Conservation (phyloP, 441 rosid genomes). For the Erodium chrysanthum region DNA sequence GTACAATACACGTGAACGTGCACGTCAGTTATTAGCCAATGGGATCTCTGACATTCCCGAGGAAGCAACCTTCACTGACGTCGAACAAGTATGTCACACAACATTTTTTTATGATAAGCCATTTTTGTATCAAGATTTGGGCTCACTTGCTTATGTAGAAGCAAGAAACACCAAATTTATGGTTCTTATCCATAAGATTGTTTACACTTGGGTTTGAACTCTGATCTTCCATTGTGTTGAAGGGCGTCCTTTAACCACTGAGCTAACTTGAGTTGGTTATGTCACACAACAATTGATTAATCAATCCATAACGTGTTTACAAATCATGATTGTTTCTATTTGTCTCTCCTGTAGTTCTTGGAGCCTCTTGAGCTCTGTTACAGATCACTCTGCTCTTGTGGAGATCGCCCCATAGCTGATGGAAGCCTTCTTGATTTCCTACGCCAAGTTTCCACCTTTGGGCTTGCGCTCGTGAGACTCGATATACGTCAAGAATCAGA, state of each 20-base stretch:
- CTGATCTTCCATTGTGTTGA: no score
- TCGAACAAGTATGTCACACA: not conserved
- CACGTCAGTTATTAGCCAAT: not conserved
- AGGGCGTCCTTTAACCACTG: no score
- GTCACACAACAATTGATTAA: not conserved
- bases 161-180: no score
- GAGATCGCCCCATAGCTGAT: not conserved
- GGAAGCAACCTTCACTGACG: not conserved
- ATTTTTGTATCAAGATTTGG: no score
- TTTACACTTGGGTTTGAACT: no score
- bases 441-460: conserved; percentile 67
- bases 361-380: not conserved
- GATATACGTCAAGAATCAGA: conserved; percentile 98
- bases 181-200: no score
- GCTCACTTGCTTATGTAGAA: no score
- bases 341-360: not conserved
- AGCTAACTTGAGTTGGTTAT: no score
- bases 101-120: no score
- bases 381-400: not conserved
- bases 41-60: not conserved
- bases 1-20: not conserved
- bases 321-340: not conserved
- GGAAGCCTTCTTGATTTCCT: not conserved
- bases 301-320: not conserved
- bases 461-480: conserved; percentile 82